Conservation (phyloP, 163 green algal species). For the Chlorella variabilis region DNA sequence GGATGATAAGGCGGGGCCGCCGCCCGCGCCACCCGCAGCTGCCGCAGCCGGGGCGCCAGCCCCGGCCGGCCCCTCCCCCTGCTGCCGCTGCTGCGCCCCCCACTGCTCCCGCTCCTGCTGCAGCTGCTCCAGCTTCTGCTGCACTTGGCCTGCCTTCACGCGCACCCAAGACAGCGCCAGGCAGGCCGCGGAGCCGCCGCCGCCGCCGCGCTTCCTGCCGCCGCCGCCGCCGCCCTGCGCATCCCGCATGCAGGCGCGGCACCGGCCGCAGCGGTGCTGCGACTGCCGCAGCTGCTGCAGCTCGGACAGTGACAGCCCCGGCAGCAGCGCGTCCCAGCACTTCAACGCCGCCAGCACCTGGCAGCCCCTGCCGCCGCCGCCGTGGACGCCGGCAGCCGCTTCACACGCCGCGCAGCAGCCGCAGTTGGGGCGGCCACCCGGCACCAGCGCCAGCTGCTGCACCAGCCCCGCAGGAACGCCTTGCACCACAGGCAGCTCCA, state of each 20-base stretch:
- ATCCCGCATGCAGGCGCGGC: conserved; percentile 9
- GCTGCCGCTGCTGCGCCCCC: not conserved
- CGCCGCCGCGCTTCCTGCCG: not conserved
- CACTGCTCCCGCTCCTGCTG: conserved; percentile 6
- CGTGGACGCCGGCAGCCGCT: not conserved
- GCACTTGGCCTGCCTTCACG: not conserved
- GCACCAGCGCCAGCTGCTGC: conserved; percentile 30
- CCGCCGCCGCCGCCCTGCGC: not conserved
- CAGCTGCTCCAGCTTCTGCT: conserved; percentile 8
- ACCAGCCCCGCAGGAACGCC: conserved; percentile 17
- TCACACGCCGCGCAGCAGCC: conserved; percentile 16
- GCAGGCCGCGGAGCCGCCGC: not conserved
- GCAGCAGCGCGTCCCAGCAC: conserved; percentile 35
- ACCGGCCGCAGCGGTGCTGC: conserved; percentile 11
- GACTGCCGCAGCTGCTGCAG: not conserved
- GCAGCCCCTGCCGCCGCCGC: not conserved
- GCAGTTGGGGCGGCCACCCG: not conserved
- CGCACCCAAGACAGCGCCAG: conserved; percentile 21
- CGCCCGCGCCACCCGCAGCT: not conserved
- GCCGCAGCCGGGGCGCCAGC: not conserved
- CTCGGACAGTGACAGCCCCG: not conserved
- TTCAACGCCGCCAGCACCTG: not conserved
- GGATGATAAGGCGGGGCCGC: not conserved
- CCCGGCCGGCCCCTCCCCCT: not conserved
- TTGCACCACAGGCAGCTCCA: conserved; percentile 5